Conservation (phyloP, 148 eudicot species). For the Camellia sinensis region DNA sequence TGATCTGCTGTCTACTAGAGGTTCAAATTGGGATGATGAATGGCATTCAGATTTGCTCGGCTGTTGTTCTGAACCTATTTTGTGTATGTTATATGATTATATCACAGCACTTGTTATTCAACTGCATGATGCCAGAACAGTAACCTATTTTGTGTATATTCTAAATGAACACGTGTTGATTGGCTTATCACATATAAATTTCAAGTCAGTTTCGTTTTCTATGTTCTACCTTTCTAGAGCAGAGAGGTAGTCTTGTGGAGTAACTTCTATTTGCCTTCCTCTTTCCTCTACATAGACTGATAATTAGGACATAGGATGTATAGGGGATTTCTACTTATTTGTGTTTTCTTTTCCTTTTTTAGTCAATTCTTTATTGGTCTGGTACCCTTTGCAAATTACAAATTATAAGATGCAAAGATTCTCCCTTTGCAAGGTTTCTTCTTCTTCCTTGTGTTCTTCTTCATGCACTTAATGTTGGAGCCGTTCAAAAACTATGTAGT, state of each 20-base stretch:
- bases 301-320: neutral
- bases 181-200: constrained; percentile 7
- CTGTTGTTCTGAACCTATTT: constrained; percentile 88
- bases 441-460: neutral
- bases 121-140: neutral
- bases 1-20: constrained; percentile 53
- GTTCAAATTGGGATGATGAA: constrained; percentile 46
- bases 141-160: neutral
- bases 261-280: neutral
- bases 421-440: neutral
- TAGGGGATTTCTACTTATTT: neutral
- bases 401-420: neutral
- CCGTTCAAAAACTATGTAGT: neutral
- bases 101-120: neutral
- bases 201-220: neutral
- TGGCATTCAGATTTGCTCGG: constrained; percentile 95
- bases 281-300: neutral
- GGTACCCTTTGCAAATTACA: constrained; percentile 3
- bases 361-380: neutral
- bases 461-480: neutral
- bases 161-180: neutral
- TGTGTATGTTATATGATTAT: constrained; percentile 58
- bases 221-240: neutral
- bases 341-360: neutral
- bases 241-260: neutral